Evolutionary conservation across 23 red algal species (phyloP), one percentile per base, ranked within the genome.

Genomic region (Pyropia yezoensis): DNA sequence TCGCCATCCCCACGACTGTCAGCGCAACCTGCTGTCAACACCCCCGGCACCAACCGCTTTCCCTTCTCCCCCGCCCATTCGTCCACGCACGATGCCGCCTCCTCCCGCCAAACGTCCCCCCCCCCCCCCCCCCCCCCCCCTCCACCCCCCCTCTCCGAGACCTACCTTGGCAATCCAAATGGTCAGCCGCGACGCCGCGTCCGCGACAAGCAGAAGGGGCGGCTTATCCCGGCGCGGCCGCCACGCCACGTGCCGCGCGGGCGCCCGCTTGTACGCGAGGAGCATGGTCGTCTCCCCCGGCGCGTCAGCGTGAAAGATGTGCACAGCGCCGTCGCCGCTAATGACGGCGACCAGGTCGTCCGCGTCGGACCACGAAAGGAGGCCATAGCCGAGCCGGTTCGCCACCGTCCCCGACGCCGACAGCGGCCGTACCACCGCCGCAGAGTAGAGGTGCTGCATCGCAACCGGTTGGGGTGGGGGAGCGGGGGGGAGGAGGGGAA

Each of bases 191-290:
- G 56, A 69, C 27, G 83, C 73, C 19, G 83, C 74, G 49, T 88
- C 83, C 28, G 72, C 73, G 18, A 88, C 83, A 27, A 79, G 72
- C 18, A 88, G 73, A 73, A 80, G 62, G 49, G 63, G 62, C 14
- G 73, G 62, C 65, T 80, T 78, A 17, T 70, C 56, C 9, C 52
- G 30, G 1, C 57, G 30, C 61, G 75, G 65, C 26, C 75, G 60
- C 83, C 83, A 88, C 20, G 64, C 29, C 25, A 88, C 32, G 52
- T 88, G 83, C 65, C 83, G 74, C 4, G 83, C 83, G 25, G 83
- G 75, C 23, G 83, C 61, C 32, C 75, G 74, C 63, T 88, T 67
- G 7, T 27, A 32, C 27, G 61, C 75, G 20, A 80, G 59, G 28
- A 88, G 83, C 53, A 77, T 28, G 18, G 83, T 61, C 58, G 51